These are phyloP conservation scores for Alternaria longipes DNA, from an alignment of 2,329 filamentous ascomycete genomes.

Conservation along the genomic window DNA sequence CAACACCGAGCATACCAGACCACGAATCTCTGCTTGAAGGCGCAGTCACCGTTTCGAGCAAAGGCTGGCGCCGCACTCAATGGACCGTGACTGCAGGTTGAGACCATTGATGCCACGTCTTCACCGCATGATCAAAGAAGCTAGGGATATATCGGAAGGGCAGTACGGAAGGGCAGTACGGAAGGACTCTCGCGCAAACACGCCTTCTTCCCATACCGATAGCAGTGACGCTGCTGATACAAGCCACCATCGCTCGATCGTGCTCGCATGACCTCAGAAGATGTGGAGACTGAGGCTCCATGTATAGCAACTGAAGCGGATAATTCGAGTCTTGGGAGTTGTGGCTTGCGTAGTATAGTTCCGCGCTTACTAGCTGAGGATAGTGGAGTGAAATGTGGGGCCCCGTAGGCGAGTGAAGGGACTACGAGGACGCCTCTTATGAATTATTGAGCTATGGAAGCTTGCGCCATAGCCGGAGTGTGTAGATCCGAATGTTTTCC, in stretches of 20 bases:
- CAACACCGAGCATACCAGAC: conserved; percentile 30
- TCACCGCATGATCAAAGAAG: conserved; percentile 3
- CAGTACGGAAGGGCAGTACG: not conserved
- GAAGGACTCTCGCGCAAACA: conserved; percentile 4
- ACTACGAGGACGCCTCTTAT: not conserved
- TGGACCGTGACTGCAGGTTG: conserved; percentile 46
- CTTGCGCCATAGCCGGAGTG: not conserved
- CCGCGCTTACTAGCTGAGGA: conserved; percentile 37
- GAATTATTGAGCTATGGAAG: not conserved
- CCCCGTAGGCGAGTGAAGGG: not conserved
- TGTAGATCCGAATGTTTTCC: not conserved
- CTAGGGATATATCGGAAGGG: not conserved
- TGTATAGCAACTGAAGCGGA: not conserved
- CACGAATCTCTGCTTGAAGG: conserved; percentile 30
- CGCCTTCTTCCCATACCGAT: not conserved
- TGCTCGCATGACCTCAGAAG: conserved; percentile 2
- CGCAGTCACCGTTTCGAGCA: conserved; percentile 38
- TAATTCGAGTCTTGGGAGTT: not conserved
- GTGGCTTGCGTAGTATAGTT: conserved; percentile 16
- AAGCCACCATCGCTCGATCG: conserved; percentile 6
- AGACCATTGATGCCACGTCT: conserved; percentile 15
- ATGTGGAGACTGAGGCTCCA: not conserved
- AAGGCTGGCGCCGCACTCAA: conserved; percentile 48
- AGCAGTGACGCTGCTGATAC: not conserved
- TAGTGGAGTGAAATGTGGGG: conserved; percentile 21